Evolutionary conservation across 306 rosid genomes (phyloP).

Genomic region (Alnus glutinosa): DNA sequence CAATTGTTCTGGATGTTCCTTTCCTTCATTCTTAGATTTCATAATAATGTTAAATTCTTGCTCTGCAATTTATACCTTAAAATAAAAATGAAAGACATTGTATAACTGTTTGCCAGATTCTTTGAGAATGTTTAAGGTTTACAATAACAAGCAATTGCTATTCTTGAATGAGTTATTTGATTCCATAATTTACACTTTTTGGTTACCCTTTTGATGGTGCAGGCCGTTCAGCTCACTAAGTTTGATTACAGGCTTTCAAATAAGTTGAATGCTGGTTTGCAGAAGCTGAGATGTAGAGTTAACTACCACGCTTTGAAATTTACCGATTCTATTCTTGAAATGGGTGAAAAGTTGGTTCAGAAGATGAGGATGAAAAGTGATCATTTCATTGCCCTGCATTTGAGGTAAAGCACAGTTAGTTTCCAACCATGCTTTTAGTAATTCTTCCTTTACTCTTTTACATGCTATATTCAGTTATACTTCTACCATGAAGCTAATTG

Average conservation of each 20-base stretch:
- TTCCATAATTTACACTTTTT: slow-evolving; percentile 18
- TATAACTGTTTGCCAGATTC: not conserved
- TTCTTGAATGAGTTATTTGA: not conserved
- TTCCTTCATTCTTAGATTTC: not conserved
- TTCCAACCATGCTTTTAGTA: slow-evolving; percentile 10
- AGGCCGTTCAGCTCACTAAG: slow-evolving; percentile 83
- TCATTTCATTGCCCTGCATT: slow-evolving; percentile 84
- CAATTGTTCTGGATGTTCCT: not conserved
- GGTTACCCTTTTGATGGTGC: slow-evolving; percentile 26
- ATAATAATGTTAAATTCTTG: not conserved
- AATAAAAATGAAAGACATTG: not conserved
- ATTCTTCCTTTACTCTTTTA: slow-evolving; percentile 9
- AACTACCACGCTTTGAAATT: slow-evolving; percentile 86
- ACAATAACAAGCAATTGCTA: not conserved
- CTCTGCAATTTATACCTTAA: not conserved
- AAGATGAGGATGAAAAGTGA: slow-evolving; percentile 71
- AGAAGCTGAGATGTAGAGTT: slow-evolving; percentile 81
- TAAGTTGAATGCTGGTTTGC: slow-evolving; percentile 59
- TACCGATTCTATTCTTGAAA: slow-evolving; percentile 54
- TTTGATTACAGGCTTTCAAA: slow-evolving; percentile 94
- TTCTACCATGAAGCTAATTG: not conserved
- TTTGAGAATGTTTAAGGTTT: not conserved
- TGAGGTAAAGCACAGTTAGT: slow-evolving; percentile 53
- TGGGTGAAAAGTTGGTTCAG: slow-evolving; percentile 65
- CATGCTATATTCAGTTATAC: not conserved